Conservation (phyloP, 179 eudicot genomes). For the Heliamphora pulchella region DNA sequence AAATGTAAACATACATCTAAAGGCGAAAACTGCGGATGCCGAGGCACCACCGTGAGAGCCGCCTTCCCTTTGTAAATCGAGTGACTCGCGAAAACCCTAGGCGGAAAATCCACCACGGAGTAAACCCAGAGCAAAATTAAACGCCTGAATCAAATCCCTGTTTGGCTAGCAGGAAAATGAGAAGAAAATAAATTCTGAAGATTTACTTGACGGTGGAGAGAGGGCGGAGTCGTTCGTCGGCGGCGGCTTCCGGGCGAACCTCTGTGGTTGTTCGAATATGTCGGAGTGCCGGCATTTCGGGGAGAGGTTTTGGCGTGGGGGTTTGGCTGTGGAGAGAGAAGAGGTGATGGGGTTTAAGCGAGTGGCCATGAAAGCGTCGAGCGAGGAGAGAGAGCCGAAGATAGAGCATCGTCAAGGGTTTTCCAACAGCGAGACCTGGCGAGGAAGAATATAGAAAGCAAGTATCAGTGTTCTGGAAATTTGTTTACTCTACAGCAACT, state of each 20-base stretch:
- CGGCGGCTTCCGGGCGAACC: constrained; percentile 21
- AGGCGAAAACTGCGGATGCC: constrained; percentile 64
- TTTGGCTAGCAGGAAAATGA: not conserved
- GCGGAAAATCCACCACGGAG: constrained; percentile 31
- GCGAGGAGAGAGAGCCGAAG: constrained; percentile 8
- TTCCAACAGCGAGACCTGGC: constrained; percentile 14
- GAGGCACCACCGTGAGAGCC: constrained; percentile 77
- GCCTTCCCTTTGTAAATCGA: constrained; percentile 94
- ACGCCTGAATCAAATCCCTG: not conserved
- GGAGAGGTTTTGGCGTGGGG: constrained; percentile 20
- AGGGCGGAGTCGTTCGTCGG: constrained; percentile 15
- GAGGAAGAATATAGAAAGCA: constrained; percentile 9
- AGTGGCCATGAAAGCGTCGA: not conserved
- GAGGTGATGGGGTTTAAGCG: constrained; percentile 16
- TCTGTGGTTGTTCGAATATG: constrained; percentile 33
- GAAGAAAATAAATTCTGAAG: not conserved
- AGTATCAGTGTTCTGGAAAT: no score
- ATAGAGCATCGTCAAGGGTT: constrained; percentile 18
- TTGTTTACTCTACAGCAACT: no score
- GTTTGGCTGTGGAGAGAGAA: constrained; percentile 9
- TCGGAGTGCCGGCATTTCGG: constrained; percentile 42
- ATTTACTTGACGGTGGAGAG: constrained; percentile 26
- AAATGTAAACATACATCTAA: constrained; percentile 51
- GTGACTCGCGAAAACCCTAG: constrained; percentile 71
- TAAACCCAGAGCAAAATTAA: constrained; percentile 11